phyloP scores from a whole-genome alignment of 2,329 filamentous ascomycete species.

The Bipolaris sorokiniana region DNA sequence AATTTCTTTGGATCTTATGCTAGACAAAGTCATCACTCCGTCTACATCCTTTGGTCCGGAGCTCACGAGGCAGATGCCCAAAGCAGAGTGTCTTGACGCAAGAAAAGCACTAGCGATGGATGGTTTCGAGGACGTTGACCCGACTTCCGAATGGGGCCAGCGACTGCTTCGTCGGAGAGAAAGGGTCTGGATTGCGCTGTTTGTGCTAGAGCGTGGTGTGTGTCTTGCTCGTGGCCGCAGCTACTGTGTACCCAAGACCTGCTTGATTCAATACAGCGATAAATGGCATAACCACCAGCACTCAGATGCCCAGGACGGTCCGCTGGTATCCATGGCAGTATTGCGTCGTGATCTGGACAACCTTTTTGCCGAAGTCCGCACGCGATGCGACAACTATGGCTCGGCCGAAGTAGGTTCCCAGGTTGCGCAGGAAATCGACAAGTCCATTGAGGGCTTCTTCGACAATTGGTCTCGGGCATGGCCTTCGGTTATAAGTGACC shows the following conservation, averaged over 20 bases:
- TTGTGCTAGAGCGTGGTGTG: conserved; percentile 75
- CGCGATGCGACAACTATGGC: conserved; percentile 65
- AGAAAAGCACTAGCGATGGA: conserved; percentile 70
- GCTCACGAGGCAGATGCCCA: conserved; percentile 59
- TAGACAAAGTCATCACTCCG: conserved; percentile 72
- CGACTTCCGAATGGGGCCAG: conserved; percentile 64
- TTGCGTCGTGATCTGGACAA: conserved; percentile 69
- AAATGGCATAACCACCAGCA: conserved; percentile 69
- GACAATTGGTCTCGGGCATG: conserved; percentile 69
- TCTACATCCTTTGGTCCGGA: conserved; percentile 57
- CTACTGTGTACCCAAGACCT: conserved; percentile 71
- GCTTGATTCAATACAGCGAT: conserved; percentile 70
- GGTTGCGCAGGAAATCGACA: conserved; percentile 54
- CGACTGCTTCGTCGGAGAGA: conserved; percentile 69
- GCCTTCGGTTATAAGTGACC: conserved; percentile 43
- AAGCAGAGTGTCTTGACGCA: conserved; percentile 72
- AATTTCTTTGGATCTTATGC: conserved; percentile 70
- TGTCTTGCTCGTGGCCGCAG: conserved; percentile 72
- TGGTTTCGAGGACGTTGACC: conserved; percentile 69
- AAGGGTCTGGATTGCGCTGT: conserved; percentile 73
- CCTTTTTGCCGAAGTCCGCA: conserved; percentile 63
- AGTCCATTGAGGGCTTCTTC: conserved; percentile 69
- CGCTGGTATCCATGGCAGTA: conserved; percentile 74
- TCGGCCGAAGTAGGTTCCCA: conserved; percentile 59
- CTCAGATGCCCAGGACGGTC: conserved; percentile 71